Percentiles rank a stretch among this genome's conserved stretches.
Evolutionary conservation across 2,329 filamentous ascomycete genomes (phyloP).

Genomic region (Colletotrichum costaricense): DNA sequence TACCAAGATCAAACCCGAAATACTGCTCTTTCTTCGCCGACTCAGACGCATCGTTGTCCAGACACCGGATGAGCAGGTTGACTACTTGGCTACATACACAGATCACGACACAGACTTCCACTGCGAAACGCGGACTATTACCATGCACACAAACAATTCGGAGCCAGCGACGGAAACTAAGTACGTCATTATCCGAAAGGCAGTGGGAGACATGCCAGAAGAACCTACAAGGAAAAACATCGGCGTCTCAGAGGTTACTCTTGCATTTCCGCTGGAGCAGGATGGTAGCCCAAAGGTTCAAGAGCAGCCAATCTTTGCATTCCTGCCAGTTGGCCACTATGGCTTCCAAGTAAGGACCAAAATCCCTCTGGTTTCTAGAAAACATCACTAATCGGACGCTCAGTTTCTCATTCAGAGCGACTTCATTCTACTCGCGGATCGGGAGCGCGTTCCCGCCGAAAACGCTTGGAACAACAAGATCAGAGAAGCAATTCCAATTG

Average conservation of each 20-base stretch:
- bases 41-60: constrained; percentile 31
- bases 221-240: neutral
- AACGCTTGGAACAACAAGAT: constrained; percentile 34
- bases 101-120: neutral
- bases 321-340: constrained; percentile 37
- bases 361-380: no score
- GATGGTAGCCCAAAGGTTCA: neutral
- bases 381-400: constrained; percentile 16
- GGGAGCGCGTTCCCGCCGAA: constrained; percentile 37
- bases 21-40: constrained; percentile 43
- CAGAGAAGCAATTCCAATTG: neutral
- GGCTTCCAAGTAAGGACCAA: constrained; percentile 5
- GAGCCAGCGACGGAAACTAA: neutral
- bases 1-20: constrained; percentile 37
- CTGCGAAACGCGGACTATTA: no score
- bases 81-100: neutral
- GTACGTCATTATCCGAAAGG: neutral
- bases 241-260: constrained; percentile 17
- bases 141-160: no score
- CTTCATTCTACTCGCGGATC: constrained; percentile 40
- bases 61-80: neutral
- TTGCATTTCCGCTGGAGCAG: constrained; percentile 38
- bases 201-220: neutral
- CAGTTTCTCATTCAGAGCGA: constrained; percentile 44
- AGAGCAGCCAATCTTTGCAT: constrained; percentile 37